Conservation (phyloP, 2,329 filamentous ascomycete genomes). For the Xylaria sp. region DNA sequence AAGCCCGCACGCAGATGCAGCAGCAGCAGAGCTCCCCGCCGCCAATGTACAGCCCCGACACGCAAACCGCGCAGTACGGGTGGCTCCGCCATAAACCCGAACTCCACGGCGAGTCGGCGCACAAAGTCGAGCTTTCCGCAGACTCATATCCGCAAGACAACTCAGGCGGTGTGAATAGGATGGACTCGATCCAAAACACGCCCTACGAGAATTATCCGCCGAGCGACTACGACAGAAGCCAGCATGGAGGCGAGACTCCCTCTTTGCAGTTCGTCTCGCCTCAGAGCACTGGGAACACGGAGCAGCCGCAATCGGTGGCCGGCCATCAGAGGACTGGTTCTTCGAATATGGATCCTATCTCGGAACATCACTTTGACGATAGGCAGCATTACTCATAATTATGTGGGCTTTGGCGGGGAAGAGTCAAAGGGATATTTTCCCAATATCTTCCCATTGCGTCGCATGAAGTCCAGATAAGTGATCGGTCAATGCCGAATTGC, state of each 20-base stretch:
- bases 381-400: neutral
- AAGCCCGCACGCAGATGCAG: conserved; percentile 12
- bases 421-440: neutral
- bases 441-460: too few relatives aligned
- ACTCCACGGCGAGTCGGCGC: conserved; percentile 38
- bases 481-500: too few relatives aligned
- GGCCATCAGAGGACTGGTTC: conserved; percentile 27
- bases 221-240: conserved; percentile 18
- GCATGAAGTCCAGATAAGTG: too few relatives aligned
- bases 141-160: conserved; percentile 10
- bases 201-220: conserved; percentile 29
- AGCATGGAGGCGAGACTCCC: conserved; percentile 16
- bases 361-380: conserved; percentile 18
- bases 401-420: neutral
- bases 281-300: conserved; percentile 31
- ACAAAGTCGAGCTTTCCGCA: conserved; percentile 38
- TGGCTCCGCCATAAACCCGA: conserved; percentile 39
- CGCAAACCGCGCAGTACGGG: conserved; percentile 29
- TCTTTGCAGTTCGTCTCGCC: conserved; percentile 28
- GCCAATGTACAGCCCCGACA: conserved; percentile 33
- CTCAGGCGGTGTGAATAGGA: conserved; percentile 12
- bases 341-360: conserved; percentile 31
- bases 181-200: conserved; percentile 30
- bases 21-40: conserved; percentile 35
- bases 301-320: conserved; percentile 1